Conservation (phyloP, 2,329 filamentous ascomycete genomes). For the Thelonectria discophora region DNA sequence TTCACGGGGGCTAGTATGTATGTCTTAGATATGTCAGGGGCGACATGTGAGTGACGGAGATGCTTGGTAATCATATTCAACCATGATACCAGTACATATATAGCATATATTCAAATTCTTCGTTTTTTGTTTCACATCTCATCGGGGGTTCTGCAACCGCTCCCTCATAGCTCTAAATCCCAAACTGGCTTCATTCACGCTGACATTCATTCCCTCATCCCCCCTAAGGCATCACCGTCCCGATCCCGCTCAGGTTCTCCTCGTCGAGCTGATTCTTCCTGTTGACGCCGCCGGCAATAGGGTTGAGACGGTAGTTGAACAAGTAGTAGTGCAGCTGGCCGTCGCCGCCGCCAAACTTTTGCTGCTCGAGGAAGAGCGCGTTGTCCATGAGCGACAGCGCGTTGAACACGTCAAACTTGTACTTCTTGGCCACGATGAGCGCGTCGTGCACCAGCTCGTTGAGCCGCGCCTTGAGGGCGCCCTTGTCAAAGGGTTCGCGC, state of each 20-base stretch:
- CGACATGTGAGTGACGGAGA: not conserved
- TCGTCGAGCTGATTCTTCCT: slow-evolving; percentile 80
- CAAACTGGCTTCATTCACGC: not conserved
- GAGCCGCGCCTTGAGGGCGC: slow-evolving; percentile 78
- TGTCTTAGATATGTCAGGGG: slow-evolving; percentile 15
- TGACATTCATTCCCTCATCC: not conserved
- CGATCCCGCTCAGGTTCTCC: slow-evolving; percentile 83
- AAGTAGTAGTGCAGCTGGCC: slow-evolving; percentile 96
- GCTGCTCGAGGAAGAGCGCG: slow-evolving; percentile 87
- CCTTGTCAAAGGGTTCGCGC: slow-evolving; percentile 59
- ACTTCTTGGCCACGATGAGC: slow-evolving; percentile 84
- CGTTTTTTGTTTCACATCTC: slow-evolving; percentile 3
- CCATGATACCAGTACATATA: not conserved
- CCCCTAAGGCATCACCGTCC: slow-evolving; percentile 76
- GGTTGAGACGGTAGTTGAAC: slow-evolving; percentile 92
- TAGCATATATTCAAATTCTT: slow-evolving; percentile 2
- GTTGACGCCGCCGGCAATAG: slow-evolving; percentile 87
- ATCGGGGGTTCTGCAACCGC: slow-evolving; percentile 4
- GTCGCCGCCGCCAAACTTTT: slow-evolving; percentile 94
- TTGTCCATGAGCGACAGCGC: slow-evolving; percentile 95
- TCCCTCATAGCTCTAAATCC: not conserved
- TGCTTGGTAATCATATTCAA: not conserved
- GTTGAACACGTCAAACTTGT: slow-evolving; percentile 95
- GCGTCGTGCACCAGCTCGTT: slow-evolving; percentile 85
- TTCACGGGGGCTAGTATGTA: slow-evolving; percentile 19